Evolutionary conservation across 768 basidiomycete genomes (phyloP).

Genomic region (Boletus reticulatus): DNA sequence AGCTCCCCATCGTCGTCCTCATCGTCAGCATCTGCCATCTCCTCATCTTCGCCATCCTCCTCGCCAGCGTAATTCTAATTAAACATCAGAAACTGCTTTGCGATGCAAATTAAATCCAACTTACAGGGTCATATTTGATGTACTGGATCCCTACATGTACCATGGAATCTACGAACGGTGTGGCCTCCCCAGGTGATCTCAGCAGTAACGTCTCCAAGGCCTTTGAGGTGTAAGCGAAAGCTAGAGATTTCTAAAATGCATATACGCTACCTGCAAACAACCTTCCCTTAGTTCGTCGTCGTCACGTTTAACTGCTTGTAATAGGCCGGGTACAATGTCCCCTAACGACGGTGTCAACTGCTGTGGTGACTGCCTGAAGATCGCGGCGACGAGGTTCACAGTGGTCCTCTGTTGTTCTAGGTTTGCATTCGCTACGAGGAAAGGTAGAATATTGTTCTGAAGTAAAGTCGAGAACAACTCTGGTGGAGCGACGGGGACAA

Average conservation of each 20-base stretch:
- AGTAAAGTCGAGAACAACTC: constrained; percentile 63
- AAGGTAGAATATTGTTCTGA: constrained; percentile 56
- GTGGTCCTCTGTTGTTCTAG: constrained; percentile 75
- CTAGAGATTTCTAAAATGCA: background rate
- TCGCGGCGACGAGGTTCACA: constrained; percentile 74
- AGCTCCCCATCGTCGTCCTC: constrained; percentile 83
- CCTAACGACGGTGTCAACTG: constrained; percentile 60
- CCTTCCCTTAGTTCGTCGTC: constrained; percentile 86
- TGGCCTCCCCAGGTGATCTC: constrained; percentile 80
- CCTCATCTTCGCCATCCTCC: constrained; percentile 62
- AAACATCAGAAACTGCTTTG: constrained; percentile 6
- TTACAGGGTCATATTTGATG: constrained; percentile 92
- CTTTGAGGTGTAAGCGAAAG: constrained; percentile 26
- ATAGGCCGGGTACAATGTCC: constrained; percentile 66
- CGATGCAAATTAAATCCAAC: background rate
- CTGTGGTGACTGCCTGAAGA: constrained; percentile 70
- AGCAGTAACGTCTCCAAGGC: constrained; percentile 85
- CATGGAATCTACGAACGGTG: constrained; percentile 66
- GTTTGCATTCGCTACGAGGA: constrained; percentile 48
- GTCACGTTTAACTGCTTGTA: constrained; percentile 66
- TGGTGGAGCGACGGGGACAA: constrained; percentile 70
- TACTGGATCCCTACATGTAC: constrained; percentile 69
- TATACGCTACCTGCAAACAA: constrained; percentile 59
- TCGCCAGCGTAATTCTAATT: constrained; percentile 74
- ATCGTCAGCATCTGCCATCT: constrained; percentile 57